These are phyloP conservation scores for Ceratocystis huliohia DNA, from an alignment of 2,329 filamentous ascomycete genomes.

Conservation along the genomic window DNA sequence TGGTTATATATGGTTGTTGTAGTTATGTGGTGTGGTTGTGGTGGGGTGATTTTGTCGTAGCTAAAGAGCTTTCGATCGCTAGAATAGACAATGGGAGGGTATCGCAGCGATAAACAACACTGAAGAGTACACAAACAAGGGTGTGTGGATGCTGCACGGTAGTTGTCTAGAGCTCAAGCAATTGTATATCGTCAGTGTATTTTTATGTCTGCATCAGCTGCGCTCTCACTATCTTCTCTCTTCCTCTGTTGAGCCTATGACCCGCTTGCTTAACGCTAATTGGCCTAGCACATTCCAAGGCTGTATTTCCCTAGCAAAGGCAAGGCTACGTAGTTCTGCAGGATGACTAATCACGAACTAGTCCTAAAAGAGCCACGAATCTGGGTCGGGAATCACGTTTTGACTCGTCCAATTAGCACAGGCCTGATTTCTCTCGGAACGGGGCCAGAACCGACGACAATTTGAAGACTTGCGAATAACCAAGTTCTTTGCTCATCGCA, in stretches of 20 bases:
- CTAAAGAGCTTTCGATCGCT: too few species aligned
- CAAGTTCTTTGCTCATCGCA: not conserved
- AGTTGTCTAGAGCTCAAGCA: too few species aligned
- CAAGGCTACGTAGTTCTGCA: not conserved
- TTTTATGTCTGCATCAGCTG: too few species aligned
- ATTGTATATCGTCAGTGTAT: too few species aligned
- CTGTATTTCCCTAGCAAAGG: not conserved
- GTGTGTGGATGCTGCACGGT: too few species aligned
- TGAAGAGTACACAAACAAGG: too few species aligned
- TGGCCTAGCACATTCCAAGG: constrained; percentile 5
- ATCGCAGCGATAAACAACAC: too few species aligned
- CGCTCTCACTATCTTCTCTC: not conserved
- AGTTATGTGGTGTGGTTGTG: not conserved
- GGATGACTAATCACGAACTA: constrained; percentile 12
- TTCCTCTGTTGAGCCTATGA: not conserved
- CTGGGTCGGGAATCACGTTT: constrained; percentile 18
- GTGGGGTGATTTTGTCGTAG: too few species aligned
- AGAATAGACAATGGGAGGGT: too few species aligned
- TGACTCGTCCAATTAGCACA: constrained; percentile 16
- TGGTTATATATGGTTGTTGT: constrained; percentile 8
- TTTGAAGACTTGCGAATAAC: constrained; percentile 8
- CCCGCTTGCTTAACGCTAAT: not conserved
- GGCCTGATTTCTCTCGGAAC: constrained; percentile 19
- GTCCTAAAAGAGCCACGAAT: constrained; percentile 10
- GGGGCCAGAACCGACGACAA: constrained; percentile 10